Evolutionary conservation across 2,329 filamentous ascomycete species (phyloP).

Genomic region (Calonectria crousiana): DNA sequence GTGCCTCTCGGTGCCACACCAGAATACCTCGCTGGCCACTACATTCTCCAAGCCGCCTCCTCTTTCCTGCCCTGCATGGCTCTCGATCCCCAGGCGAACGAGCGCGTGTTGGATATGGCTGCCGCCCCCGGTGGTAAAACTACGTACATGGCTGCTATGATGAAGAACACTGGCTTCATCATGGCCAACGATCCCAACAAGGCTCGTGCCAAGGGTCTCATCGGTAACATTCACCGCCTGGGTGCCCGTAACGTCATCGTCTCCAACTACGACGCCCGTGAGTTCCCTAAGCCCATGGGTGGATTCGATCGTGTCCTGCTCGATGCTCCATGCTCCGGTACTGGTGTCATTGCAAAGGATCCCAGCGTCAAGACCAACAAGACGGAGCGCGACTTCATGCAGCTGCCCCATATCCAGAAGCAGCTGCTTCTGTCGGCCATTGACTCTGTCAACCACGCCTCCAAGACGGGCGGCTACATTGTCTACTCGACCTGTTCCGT

Average conservation of each 20-base stretch:
- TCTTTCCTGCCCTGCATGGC: slow-evolving; percentile 99
- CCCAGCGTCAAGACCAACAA: slow-evolving; percentile 98
- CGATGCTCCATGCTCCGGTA: slow-evolving; percentile 95
- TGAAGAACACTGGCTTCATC: slow-evolving; percentile 95
- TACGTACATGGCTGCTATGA: slow-evolving; percentile 94
- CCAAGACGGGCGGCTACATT: slow-evolving; percentile 93
- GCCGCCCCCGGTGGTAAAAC: slow-evolving; percentile 96
- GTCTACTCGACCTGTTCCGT: slow-evolving; percentile 98
- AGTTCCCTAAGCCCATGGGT: slow-evolving; percentile 94
- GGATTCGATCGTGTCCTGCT: slow-evolving; percentile 96
- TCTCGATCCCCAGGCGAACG: slow-evolving; percentile 90
- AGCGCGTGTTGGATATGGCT: slow-evolving; percentile 94
- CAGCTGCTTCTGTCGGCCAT: slow-evolving; percentile 93
- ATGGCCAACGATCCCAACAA: slow-evolving; percentile 98
- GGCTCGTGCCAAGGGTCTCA: slow-evolving; percentile 92
- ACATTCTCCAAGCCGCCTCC: slow-evolving; percentile 96
- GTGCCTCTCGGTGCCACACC: slow-evolving; percentile 91
- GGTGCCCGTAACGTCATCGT: slow-evolving; percentile 95
- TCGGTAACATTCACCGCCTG: slow-evolving; percentile 96
- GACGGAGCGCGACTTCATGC: slow-evolving; percentile 93
- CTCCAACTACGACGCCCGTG: slow-evolving; percentile 93
- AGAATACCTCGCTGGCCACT: slow-evolving; percentile 96
- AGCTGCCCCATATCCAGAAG: slow-evolving; percentile 93
- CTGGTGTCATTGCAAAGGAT: slow-evolving; percentile 97
- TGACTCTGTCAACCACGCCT: slow-evolving; percentile 91